Base-by-base conservation (phyloP, 495 filamentous ascomycete genomes). In the Bacidia rubella region DNA sequence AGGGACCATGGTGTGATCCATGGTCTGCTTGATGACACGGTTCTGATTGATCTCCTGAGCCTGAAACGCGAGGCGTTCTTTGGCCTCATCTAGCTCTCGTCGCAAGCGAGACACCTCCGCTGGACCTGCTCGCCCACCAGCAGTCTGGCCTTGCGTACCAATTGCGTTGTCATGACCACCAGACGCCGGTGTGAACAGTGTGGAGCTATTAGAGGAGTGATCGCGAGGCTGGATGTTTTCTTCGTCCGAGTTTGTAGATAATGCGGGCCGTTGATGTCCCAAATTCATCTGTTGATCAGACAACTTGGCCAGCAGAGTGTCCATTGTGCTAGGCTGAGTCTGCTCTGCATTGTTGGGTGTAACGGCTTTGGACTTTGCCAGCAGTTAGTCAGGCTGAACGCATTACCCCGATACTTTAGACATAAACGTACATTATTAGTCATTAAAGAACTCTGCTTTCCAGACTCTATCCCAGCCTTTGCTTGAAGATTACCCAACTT, bases 41-140 rank as follows among this genome's bases (percentile, higher is more conserved):
- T 74, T 83, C 54, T 90, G 84, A 23, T 83, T 74, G 51, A 96
- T 75, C 65, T 96, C 87, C 53, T 89, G 79, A 55, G 87, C 86
- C 66, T 95, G 83, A 17, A 80, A 74, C 51, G 80, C 82, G 64
- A 98, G 89, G 56, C 81, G 83, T 59, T 76, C 79, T 57, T 86
- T 83, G 21, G 89, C 87, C 56, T 76, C 79, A 51, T 83, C 78
- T 12, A 98, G 75, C 66, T 97, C 83, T 50, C 76, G 70, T 55
- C 78, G 77, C 44, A 93, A 73, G 39, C 76, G 76, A 54, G 69
- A 58, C 44, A 83, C 60, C 53, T 83, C 78, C 7, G 62, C 60
- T 11, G 64, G 61, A 24, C 71, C 71, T 19, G 65, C 58, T 19
- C 66, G 59, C 27, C 54, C 44, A n/a, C 42, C 39, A 43, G 60